Base-by-base conservation (phyloP, 208 protist genomes). In the Endotrypanum monterogeii region DNA sequence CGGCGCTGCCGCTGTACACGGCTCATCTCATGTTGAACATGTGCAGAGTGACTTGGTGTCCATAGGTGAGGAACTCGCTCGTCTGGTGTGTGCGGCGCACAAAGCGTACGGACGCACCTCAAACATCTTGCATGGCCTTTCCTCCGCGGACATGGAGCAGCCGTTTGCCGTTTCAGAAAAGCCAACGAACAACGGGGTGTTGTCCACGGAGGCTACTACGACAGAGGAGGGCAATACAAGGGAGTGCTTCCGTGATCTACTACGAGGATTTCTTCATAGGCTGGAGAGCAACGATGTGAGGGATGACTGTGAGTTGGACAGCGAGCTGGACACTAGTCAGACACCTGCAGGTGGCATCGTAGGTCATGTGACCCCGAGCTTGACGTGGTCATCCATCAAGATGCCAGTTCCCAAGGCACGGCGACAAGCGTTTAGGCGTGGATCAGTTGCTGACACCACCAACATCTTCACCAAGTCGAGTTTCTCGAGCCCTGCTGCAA, bases 101-200 rank as follows among this genome's bases (percentile, higher is more conserved):
- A 62, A 51, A 35, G 67, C 71, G 44, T 82, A 77, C 41, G 65
- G 55, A 3, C 32, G 72, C 7, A 74, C 70, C 9, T 46, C 70
- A 41, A 69, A 79, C 18, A 73, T 73, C 9, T 20, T 74, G 23
- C 71, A 63, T 28, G 67, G 80, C 23, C 51, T 74, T 23, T 57
- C 41, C 37, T 60, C n/a, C 25, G 41, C 57, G 37, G 81, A 76
- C 62, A 23, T 66, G 28, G 70, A 77, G 51, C 61, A 77, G 56
- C 81, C 76, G 20, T 85, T 85, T 51, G 66, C 50, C 0, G 16
- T 51, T n/a, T 37, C 25, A 8, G 62, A 65, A 18, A 55, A 1
- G 35, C 56, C 9, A 7, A 0, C 23, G 51, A 8, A 1, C 30
- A 11, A 18, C 35, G 44, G 41, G 63, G 12, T 44, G 63, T 46